These are phyloP conservation scores for cucumber (Cucumis sativus) DNA, from an alignment of 306 rosid species.

Conservation along the genomic window DNA sequence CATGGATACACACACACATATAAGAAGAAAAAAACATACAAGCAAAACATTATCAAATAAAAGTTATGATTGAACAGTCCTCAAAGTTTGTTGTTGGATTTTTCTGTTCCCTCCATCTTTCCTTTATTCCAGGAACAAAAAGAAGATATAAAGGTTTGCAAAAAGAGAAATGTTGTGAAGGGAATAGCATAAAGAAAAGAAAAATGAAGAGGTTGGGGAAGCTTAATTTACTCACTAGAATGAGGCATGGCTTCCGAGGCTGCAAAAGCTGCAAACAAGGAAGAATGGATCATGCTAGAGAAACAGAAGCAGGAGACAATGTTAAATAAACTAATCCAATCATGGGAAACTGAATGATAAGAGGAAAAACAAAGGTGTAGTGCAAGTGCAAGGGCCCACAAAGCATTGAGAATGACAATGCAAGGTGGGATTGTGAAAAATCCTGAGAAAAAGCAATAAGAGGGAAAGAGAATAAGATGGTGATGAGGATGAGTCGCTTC, in stretches of 20 bases:
- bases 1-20: not conserved
- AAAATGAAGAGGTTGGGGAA: not conserved
- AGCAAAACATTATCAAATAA: not conserved
- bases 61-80: slow-evolving; percentile 4
- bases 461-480: not conserved
- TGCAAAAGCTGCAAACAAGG: not conserved
- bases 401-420: slow-evolving; percentile 12
- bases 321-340: slow-evolving; percentile 1
- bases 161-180: not conserved
- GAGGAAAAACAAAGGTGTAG: not conserved
- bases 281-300: slow-evolving; percentile 3
- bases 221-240: not conserved
- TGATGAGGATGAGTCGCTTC: not conserved
- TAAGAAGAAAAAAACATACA: not conserved
- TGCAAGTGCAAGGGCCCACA: slow-evolving; percentile 46
- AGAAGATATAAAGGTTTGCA: not conserved
- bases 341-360: slow-evolving; percentile 2
- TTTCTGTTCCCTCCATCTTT: not conserved
- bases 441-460: not conserved
- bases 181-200: not conserved
- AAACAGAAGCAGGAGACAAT: not conserved
- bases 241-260: not conserved
- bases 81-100: not conserved
- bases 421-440: not conserved
- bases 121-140: slow-evolving; percentile 2